Conservation (phyloP, 345 rosid species). For the Melaleuca alternifolia region DNA sequence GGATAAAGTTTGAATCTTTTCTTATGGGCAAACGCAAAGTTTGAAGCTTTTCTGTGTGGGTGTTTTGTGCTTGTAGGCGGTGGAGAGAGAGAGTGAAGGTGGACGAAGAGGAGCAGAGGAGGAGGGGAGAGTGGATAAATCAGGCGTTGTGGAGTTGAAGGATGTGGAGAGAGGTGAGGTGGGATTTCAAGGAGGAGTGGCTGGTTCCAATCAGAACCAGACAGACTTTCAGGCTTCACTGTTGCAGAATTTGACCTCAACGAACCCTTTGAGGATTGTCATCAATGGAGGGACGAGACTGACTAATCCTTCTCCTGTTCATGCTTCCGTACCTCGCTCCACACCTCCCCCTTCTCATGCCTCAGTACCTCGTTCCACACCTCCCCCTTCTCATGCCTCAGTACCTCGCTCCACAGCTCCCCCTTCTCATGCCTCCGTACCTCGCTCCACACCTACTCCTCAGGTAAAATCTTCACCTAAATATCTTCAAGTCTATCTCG, state of each 20-base stretch:
- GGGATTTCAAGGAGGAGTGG: conserved; percentile 15
- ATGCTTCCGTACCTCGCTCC: conserved; percentile 54
- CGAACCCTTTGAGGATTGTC: conserved; percentile 72
- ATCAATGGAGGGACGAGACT: conserved; percentile 43
- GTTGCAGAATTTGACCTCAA: conserved; percentile 65
- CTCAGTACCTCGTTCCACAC: conserved; percentile 57
- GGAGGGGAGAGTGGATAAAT: not conserved
- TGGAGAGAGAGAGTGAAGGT: conserved; percentile 27
- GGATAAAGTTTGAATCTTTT: not conserved
- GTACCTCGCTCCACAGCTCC: not conserved
- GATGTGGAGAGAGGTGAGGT: conserved; percentile 46
- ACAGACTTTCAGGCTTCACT: conserved; percentile 28
- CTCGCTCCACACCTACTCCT: conserved; percentile 78
- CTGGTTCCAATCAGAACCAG: not conserved
- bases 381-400: conserved; percentile 21
- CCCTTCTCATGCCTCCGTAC: conserved; percentile 19
- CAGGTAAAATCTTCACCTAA: conserved; percentile 33
- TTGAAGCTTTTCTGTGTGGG: not conserved
- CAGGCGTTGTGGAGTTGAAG: conserved; percentile 23
- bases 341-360: conserved; percentile 25
- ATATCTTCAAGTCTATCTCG: not conserved
- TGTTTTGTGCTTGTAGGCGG: not conserved
- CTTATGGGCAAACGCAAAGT: not conserved
- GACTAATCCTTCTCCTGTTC: conserved; percentile 14
- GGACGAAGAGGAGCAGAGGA: conserved; percentile 4